Conservation (phyloP, 805 yeast species). For the Priceomyces medius region DNA sequence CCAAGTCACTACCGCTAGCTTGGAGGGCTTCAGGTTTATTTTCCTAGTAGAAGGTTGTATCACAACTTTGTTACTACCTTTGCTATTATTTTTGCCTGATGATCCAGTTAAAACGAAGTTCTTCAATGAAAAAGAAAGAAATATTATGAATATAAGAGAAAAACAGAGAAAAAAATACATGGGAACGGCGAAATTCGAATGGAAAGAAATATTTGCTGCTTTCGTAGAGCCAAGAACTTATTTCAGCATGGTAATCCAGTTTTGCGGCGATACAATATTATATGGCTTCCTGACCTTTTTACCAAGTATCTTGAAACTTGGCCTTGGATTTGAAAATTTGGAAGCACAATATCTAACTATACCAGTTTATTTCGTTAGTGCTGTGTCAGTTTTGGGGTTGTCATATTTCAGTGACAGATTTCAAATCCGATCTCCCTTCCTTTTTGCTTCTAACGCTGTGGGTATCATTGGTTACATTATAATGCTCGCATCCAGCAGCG, state of each 20-base stretch:
- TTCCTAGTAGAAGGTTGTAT: slow-evolving; percentile 49
- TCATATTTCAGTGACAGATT: slow-evolving; percentile 28
- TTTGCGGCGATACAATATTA: slow-evolving; percentile 41
- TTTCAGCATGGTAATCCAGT: slow-evolving; percentile 38
- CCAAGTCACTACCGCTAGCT: neutral
- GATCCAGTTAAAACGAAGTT: slow-evolving; percentile 40
- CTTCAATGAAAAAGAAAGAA: slow-evolving; percentile 36
- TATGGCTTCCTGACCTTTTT: slow-evolving; percentile 45
- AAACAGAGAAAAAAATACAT: slow-evolving; percentile 32
- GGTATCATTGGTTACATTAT: slow-evolving; percentile 32
- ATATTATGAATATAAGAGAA: slow-evolving; percentile 33
- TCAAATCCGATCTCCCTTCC: slow-evolving; percentile 30
- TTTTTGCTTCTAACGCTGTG: slow-evolving; percentile 21
- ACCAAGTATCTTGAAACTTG: slow-evolving; percentile 39
- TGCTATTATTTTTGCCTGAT: slow-evolving; percentile 40
- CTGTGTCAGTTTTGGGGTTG: slow-evolving; percentile 19
- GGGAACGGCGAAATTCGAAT: slow-evolving; percentile 29
- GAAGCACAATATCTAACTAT: slow-evolving; percentile 41
- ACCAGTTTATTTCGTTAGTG: slow-evolving; percentile 38
- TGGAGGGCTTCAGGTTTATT: slow-evolving; percentile 49
- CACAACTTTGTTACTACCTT: slow-evolving; percentile 36
- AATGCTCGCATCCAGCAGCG: slow-evolving; percentile 23
- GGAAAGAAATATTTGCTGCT: slow-evolving; percentile 13
- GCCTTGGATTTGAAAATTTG: slow-evolving; percentile 24
- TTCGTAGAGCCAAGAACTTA: slow-evolving; percentile 36